phyloP scores from a whole-genome alignment of 768 basidiomycete genomes.

The Scleroderma citrinum region DNA sequence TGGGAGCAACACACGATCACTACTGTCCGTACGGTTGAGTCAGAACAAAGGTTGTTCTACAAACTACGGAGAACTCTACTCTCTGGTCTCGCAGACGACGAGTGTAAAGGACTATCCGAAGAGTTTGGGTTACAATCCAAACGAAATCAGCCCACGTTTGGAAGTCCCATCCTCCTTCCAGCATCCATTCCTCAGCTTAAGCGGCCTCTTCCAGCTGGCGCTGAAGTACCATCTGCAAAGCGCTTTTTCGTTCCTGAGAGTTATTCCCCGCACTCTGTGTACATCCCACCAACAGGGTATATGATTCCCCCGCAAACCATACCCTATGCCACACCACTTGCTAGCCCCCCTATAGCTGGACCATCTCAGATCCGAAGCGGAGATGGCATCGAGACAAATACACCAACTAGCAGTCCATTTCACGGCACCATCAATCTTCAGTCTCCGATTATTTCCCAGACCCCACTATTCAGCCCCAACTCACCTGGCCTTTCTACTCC shows the following conservation, averaged over 20 bases:
- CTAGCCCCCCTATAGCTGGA: slow-evolving; percentile 11
- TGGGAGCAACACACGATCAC: slow-evolving; percentile 66
- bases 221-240: slow-evolving; percentile 23
- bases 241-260: slow-evolving; percentile 23
- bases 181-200: slow-evolving; percentile 12
- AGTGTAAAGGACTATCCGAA: slow-evolving; percentile 51
- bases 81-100: slow-evolving; percentile 49
- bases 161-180: neutral
- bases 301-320: slow-evolving; percentile 21
- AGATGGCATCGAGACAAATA: slow-evolving; percentile 9
- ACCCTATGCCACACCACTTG: slow-evolving; percentile 18
- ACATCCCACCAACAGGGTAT: slow-evolving; percentile 25
- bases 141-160: slow-evolving; percentile 11
- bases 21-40: slow-evolving; percentile 52
- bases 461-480: slow-evolving; percentile 19
- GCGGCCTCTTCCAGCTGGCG: slow-evolving; percentile 17
- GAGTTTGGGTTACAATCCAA: slow-evolving; percentile 46
- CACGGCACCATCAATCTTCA: slow-evolving; percentile 12
- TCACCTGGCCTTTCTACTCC: slow-evolving; percentile 11
- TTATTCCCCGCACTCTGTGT: slow-evolving; percentile 24
- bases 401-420: slow-evolving; percentile 8
- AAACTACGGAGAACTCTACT: slow-evolving; percentile 54
- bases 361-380: slow-evolving; percentile 7
- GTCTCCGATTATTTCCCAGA: slow-evolving; percentile 13
- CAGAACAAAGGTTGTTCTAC: slow-evolving; percentile 59